These are phyloP conservation scores for Scedosporium aurantiacum DNA, from an alignment of 2,329 filamentous ascomycete species.

Conservation along the genomic window DNA sequence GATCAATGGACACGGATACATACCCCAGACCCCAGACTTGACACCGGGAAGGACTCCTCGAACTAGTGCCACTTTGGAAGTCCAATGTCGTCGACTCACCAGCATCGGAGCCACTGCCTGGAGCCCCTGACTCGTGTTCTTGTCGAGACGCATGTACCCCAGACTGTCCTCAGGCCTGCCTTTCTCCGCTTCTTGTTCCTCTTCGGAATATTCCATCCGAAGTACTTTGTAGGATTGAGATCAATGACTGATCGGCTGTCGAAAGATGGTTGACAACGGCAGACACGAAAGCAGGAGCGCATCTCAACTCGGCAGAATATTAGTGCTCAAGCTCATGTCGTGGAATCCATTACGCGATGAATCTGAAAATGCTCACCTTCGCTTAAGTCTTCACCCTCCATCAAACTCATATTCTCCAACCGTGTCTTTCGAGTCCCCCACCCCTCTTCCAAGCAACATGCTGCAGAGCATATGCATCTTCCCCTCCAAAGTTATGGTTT, in stretches of 20 bases:
- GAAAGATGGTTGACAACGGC: background rate
- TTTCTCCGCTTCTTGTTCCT: background rate
- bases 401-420: background rate
- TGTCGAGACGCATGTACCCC: conserved; percentile 1
- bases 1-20: no score
- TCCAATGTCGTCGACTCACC: background rate
- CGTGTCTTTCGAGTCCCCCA: no score
- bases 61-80: background rate
- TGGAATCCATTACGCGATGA: conserved; percentile 3
- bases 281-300: background rate
- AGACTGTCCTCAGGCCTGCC: background rate
- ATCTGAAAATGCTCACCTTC: background rate
- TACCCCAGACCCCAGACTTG: background rate
- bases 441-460: background rate
- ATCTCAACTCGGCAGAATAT: background rate
- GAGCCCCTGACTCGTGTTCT: background rate
- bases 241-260: background rate
- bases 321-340: background rate
- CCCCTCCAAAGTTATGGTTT: background rate
- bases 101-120: background rate
- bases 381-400: background rate
- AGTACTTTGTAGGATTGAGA: background rate
- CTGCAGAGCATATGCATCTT: background rate
- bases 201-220: no score
- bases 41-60: background rate